These are phyloP conservation scores for Xylariaceae sp. DNA, from an alignment of 2,329 filamentous ascomycete species.

Conservation along the genomic window DNA sequence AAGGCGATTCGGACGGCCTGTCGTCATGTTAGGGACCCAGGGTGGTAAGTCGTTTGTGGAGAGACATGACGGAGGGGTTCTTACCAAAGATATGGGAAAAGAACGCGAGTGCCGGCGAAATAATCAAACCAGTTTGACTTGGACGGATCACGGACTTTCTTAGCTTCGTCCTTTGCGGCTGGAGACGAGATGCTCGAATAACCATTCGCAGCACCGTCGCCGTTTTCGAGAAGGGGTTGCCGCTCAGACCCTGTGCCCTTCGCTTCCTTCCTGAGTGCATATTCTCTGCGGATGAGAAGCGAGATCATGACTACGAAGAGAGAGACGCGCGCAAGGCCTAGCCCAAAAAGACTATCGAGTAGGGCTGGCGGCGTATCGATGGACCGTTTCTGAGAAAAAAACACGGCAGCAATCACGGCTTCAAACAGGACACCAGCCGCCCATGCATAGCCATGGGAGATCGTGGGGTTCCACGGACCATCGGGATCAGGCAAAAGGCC, in stretches of 20 bases:
- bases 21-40: conserved; percentile 10
- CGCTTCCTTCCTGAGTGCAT: conserved; percentile 29
- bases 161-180: conserved; percentile 6
- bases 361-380: conserved; percentile 29
- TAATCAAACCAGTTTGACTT: conserved; percentile 42
- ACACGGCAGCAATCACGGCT: conserved; percentile 33
- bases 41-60: background rate
- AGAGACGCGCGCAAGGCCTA: conserved; percentile 32
- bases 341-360: conserved; percentile 28
- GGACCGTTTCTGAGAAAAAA: conserved; percentile 27
- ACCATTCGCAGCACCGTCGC: conserved; percentile 26
- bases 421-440: conserved; percentile 33
- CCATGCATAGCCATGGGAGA: conserved; percentile 37
- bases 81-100: conserved; percentile 45
- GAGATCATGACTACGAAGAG: conserved; percentile 34
- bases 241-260: conserved; percentile 33
- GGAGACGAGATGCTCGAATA: conserved; percentile 24
- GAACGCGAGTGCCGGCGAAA: conserved; percentile 40
- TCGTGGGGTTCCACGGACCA: conserved; percentile 39
- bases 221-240: conserved; percentile 38
- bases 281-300: conserved; percentile 29
- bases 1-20: conserved; percentile 40
- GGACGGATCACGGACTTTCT: conserved; percentile 16
- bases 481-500: conserved; percentile 42
- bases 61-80: background rate